Evolutionary conservation across 2,329 filamentous ascomycete species (phyloP), one percentile per base, ranked within the genome.

Genomic region (Diaporthe vexans): DNA sequence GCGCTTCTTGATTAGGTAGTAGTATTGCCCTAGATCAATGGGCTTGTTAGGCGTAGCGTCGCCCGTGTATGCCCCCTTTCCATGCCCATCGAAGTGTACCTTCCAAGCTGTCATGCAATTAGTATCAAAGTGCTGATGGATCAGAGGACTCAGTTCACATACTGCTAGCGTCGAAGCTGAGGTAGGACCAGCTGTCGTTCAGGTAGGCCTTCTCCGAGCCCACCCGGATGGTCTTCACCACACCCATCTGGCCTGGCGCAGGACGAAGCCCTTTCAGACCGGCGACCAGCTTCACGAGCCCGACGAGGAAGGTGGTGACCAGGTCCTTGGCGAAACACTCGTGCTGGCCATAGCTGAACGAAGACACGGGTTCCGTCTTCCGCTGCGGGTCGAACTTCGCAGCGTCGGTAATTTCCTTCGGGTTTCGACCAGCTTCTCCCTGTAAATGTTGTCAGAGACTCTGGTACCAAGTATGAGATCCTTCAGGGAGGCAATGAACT

Each of bases 171-270:
- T 87, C 85, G 19, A 84, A 83, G 43, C 80, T 80, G 21, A 88
- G 81, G 61, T 84, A 85, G 1, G 85, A 86, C 84, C 86, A 88
- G 76, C 83, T 86, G 59, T 88, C 86, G 73, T 87, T 86, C 26
- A 87, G 81, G 72, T 86, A 88, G 11, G 81, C 82, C 76, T 83
- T 84, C 76, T 86, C 82, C 0, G 79, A 77, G 13, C 81, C 83
- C 21, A 86, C 79, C 0, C 76, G 77, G 77, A 88, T 84, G 0
- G 83, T 85, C 82, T 87, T 87, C 75, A 87, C 82, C 61, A 79
- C 72, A 1, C 86, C 86, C 83, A 87, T 87, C 63, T 81, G 80
- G 0, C 85, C 86, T 1, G 85, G 85, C 0, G 86, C 86, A 0
- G 84, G 84, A 9, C 86, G 84, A 1, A 88, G 81, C 52, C 85